These are phyloP conservation scores for Aegilops sharonensis DNA, from an alignment of 176 grass and related monocot genomes.

Conservation along the genomic window DNA sequence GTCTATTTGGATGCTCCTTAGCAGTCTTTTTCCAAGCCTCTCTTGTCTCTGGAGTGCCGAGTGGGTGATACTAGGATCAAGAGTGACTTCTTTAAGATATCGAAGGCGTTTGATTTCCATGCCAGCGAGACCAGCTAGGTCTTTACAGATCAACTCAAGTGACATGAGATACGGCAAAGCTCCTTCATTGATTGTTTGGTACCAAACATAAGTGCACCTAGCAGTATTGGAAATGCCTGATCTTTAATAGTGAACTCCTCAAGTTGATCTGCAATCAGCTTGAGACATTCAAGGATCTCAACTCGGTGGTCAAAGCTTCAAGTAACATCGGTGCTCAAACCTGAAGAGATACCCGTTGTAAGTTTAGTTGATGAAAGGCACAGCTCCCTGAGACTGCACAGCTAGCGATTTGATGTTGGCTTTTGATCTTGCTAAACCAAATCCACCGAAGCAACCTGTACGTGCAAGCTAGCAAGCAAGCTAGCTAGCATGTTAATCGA, in stretches of 20 bases:
- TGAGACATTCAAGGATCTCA: background rate
- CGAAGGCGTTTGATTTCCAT: background rate
- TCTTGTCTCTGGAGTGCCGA: background rate
- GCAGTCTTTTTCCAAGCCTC: background rate
- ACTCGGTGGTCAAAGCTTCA: background rate
- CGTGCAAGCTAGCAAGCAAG: no score
- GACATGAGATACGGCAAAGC: background rate
- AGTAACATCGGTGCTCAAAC: no score
- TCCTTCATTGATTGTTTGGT: background rate
- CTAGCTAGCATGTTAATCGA: no score
- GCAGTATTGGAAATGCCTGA: background rate
- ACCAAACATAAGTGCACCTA: background rate
- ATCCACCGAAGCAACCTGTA: no score
- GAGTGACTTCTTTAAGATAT: background rate
- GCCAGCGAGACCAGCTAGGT: no score
- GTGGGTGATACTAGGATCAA: background rate
- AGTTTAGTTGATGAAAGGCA: background rate
- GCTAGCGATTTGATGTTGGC: no score
- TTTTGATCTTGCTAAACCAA: no score
- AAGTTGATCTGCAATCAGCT: constrained; percentile 1
- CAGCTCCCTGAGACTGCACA: background rate
- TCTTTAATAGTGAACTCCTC: background rate
- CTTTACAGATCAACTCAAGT: no score
- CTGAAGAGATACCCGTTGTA: background rate
- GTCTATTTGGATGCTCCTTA: background rate